Base-by-base conservation (phyloP, 371 early-diverging fungal species). In the Zychaea mexicana region DNA sequence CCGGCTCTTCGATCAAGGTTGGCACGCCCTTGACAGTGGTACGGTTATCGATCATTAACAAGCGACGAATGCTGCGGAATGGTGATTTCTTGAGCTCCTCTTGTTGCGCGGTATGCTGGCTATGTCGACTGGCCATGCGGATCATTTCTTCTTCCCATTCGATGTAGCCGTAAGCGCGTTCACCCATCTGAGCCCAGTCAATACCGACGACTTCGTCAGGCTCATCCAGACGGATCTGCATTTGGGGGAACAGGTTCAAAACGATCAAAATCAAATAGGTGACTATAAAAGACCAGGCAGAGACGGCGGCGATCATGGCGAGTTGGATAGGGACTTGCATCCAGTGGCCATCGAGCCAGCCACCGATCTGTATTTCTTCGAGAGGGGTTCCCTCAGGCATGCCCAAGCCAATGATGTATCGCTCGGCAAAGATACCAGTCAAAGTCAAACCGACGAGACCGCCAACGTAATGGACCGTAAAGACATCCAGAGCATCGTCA, bases 401-500 rank as follows among this genome's bases (percentile, higher is more conserved):
- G 19, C 83, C 84, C 9, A 92, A 74, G 24, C 71, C 79, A 47
- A 86, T 84, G 39, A 92, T 71, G 64, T 72, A 71, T 52, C 77
- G 74, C 63, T 81, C 72, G 19, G 92, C 91, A 78, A 92, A 92
- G 24, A 92, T 57, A 60, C 91, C 92, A 0, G 92, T 91, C 54
- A 90, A 70, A 6, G 91, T 60, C 31, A 82, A 75, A 24, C 93
- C 93, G 5, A 90, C 76, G 47, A 90, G 60, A 46, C 94, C 92
- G 55, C 91, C 92, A 49, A 91, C 73, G 54, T 90, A 91, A 72
- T 89, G 88, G 6, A 89, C 86, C 58, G 83, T 88, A 76, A 89
- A 87, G 7, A 87, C 89, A 64, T 91, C 91, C 54, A 92, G 76
- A 42, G 85, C 85, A 71, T 93, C 94, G 68, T 94, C 95, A 58